These are phyloP conservation scores for Neurospora sp. DNA, from an alignment of 495 filamentous ascomycete genomes.

Conservation along the genomic window DNA sequence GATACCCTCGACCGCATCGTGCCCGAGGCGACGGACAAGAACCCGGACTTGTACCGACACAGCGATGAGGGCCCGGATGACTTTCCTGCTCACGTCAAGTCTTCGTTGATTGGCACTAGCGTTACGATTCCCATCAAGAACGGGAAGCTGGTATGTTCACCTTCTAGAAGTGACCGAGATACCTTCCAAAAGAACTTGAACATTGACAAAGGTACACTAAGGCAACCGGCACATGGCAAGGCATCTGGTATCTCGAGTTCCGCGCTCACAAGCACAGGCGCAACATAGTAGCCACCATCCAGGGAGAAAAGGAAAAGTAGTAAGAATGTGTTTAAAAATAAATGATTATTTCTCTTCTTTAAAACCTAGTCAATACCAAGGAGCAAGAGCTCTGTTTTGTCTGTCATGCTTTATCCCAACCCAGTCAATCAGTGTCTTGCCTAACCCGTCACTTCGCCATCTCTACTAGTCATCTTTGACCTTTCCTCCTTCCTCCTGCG, in stretches of 20 bases:
- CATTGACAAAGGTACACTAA: neutral
- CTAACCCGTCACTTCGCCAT: neutral
- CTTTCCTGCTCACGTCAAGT: conserved; percentile 74
- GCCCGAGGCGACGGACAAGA: conserved; percentile 52
- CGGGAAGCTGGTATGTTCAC: conserved; percentile 50
- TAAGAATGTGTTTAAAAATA: neutral
- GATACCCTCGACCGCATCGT: conserved; percentile 87
- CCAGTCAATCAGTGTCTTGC: neutral
- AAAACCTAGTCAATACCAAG: neutral
- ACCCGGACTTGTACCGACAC: conserved; percentile 79
- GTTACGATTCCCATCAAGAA: conserved; percentile 84
- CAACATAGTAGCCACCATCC: conserved; percentile 84
- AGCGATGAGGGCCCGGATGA: conserved; percentile 16
- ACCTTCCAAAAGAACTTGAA: too few relatives aligned
- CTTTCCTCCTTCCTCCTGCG: neutral
- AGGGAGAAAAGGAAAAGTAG: conserved; percentile 62
- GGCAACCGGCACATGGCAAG: conserved; percentile 56
- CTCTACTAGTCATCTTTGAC: neutral
- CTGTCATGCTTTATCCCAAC: neutral
- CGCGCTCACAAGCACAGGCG: conserved; percentile 62
- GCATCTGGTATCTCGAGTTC: conserved; percentile 95
- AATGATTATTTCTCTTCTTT: conserved; percentile 8
- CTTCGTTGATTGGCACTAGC: conserved; percentile 74
- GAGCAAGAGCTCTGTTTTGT: neutral
- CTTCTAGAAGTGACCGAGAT: too few relatives aligned